A percentile compares a stretch with the other conserved stretches of the same genome.
These are phyloP conservation scores for Salix caprea DNA, from an alignment of 345 rosid species.

Conservation along the genomic window DNA sequence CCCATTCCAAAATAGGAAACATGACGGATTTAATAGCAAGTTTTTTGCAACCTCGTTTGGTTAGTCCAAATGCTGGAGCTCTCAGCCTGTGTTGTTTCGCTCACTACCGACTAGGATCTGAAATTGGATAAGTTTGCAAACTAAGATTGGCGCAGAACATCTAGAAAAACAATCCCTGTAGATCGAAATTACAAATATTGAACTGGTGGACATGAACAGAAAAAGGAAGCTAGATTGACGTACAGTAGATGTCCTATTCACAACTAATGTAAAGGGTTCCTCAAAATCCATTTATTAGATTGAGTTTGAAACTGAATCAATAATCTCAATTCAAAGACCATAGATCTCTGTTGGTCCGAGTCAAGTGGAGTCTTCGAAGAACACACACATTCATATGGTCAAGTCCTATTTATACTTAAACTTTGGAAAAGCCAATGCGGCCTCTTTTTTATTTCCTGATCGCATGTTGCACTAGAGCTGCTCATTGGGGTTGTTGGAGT, in stretches of 20 bases:
- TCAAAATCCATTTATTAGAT: conserved; percentile 12
- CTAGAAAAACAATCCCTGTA: too few relatives aligned
- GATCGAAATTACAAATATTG: background rate
- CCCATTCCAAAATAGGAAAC: too few relatives aligned
- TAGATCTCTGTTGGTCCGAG: conserved; percentile 8
- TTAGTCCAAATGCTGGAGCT: too few relatives aligned
- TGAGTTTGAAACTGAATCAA: conserved; percentile 17
- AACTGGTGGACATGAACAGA: background rate
- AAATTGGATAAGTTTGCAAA: background rate
- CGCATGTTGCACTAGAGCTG: conserved; percentile 53
- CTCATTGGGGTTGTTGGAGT: conserved; percentile 49
- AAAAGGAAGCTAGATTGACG: background rate
- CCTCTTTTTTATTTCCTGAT: conserved; percentile 46
- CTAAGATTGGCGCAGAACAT: background rate
- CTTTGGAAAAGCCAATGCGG: conserved; percentile 76
- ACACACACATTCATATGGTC: conserved; percentile 10
- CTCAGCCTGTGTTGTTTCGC: too few relatives aligned
- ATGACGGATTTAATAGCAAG: too few relatives aligned
- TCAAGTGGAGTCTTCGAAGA: conserved; percentile 5
- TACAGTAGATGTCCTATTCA: conserved; percentile 5
- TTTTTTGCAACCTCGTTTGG: too few relatives aligned
- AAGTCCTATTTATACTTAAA: conserved; percentile 47
- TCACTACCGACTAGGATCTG: too few relatives aligned
- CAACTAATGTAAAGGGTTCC: conserved; percentile 21
- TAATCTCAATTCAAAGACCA: conserved; percentile 23